Evolutionary conservation across 2,329 filamentous ascomycete species (phyloP).

Genomic region (Colletotrichum orbiculare): DNA sequence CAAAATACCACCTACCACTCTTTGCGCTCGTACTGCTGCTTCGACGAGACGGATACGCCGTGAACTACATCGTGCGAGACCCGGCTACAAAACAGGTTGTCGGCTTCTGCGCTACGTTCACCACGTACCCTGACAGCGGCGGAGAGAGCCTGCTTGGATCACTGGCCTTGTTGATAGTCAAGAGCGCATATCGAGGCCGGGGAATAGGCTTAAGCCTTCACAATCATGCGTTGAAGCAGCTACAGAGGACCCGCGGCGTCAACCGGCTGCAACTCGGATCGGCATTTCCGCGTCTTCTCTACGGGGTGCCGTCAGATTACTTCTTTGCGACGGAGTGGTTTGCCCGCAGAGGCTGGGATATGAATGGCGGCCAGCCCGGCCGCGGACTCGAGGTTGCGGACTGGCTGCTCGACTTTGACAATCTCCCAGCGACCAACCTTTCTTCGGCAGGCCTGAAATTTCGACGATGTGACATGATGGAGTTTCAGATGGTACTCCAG

Average conservation of each 20-base stretch:
- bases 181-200: slow-evolving; percentile 55
- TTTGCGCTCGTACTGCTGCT: slow-evolving; percentile 59
- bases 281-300: slow-evolving; percentile 68
- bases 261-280: slow-evolving; percentile 66
- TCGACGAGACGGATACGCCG: slow-evolving; percentile 64
- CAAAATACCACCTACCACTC: slow-evolving; percentile 58
- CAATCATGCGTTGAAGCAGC: slow-evolving; percentile 59
- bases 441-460: slow-evolving; percentile 56
- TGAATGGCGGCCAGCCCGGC: slow-evolving; percentile 49
- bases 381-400: slow-evolving; percentile 63
- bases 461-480: slow-evolving; percentile 55
- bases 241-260: slow-evolving; percentile 63
- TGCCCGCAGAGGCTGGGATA: slow-evolving; percentile 62
- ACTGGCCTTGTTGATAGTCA: slow-evolving; percentile 65
- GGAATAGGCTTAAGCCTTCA: slow-evolving; percentile 67
- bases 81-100: slow-evolving; percentile 55
- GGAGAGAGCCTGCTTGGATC: slow-evolving; percentile 66
- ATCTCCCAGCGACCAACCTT: slow-evolving; percentile 57
- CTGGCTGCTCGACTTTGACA: slow-evolving; percentile 63
- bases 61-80: slow-evolving; percentile 67
- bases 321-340: slow-evolving; percentile 63
- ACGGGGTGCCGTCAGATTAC: slow-evolving; percentile 59
- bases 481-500: slow-evolving; percentile 59
- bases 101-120: slow-evolving; percentile 71
- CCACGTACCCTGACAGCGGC: slow-evolving; percentile 65